These are phyloP conservation scores for Bryum argenteum DNA, from an alignment of 225 moss, liverwort and hornwort genomes.

Conservation along the genomic window DNA sequence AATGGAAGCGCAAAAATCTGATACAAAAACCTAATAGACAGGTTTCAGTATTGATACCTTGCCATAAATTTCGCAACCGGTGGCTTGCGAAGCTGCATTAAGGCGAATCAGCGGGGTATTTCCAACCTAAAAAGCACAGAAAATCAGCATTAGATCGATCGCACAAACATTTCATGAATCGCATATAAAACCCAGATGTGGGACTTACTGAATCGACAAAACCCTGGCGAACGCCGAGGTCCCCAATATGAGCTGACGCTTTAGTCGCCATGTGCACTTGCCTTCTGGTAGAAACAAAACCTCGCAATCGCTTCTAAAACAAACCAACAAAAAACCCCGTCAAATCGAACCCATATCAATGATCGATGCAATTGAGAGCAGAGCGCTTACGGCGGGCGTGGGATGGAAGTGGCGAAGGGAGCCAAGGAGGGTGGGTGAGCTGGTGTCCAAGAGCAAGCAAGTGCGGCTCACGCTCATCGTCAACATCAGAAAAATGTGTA, in stretches of 20 bases:
- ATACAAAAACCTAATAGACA: neutral
- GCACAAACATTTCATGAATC: too few relatives aligned
- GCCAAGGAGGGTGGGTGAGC: conserved; percentile 37
- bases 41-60: conserved; percentile 46
- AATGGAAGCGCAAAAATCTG: neutral
- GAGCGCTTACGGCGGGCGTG: conserved; percentile 22
- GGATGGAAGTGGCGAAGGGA: conserved; percentile 31
- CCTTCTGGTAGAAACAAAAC: conserved; percentile 13
- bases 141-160: neutral
- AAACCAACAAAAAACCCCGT: neutral
- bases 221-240: conserved; percentile 65
- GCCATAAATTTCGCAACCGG: conserved; percentile 95
- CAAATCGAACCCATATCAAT: neutral
- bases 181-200: neutral
- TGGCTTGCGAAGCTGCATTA: conserved; percentile 81
- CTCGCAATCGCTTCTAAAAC: conserved; percentile 28
- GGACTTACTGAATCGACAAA: conserved; percentile 62
- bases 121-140: conserved; percentile 63
- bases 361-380: neutral
- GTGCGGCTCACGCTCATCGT: conserved; percentile 52
- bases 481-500: neutral
- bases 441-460: conserved; percentile 50
- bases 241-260: conserved; percentile 51
- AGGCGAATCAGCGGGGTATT: conserved; percentile 91
- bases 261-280: conserved; percentile 47